Evolutionary conservation across 495 filamentous ascomycete species (phyloP).

Genomic region (Articulospora tetracladia): DNA sequence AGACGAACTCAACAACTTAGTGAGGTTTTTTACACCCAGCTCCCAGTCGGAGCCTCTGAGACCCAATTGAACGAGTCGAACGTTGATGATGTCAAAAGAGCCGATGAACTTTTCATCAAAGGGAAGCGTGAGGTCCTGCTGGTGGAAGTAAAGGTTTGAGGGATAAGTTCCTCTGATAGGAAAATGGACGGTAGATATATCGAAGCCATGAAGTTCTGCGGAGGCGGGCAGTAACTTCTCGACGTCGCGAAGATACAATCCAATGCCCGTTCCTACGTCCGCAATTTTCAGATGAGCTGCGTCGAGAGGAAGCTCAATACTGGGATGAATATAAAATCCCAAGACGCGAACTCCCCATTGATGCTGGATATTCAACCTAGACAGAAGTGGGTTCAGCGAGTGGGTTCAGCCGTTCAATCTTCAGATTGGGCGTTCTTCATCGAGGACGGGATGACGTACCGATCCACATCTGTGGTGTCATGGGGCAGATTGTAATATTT

Average conservation of each 20-base stretch:
- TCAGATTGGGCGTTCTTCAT: background rate
- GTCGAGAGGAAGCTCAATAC: background rate
- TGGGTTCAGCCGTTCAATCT: background rate
- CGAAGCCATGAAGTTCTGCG: background rate
- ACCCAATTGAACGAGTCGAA: background rate
- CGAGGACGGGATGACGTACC: background rate
- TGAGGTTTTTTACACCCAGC: background rate
- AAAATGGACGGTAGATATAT: background rate
- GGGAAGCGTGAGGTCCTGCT: background rate
- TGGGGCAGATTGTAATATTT: background rate
- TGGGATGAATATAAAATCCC: background rate
- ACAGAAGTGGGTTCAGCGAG: background rate
- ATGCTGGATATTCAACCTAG: background rate
- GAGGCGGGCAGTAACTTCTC: background rate
- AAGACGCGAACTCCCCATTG: background rate
- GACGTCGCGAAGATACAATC: background rate
- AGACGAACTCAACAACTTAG: background rate
- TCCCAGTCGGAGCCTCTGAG: background rate
- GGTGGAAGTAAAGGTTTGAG: background rate
- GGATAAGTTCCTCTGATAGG: background rate
- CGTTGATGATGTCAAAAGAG: background rate
- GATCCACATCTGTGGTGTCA: background rate
- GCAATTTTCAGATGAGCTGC: background rate
- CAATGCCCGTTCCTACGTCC: background rate
- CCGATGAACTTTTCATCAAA: background rate